Conservation (phyloP, 1,139 yeast species). For the Magnusiomyces fungicola region DNA sequence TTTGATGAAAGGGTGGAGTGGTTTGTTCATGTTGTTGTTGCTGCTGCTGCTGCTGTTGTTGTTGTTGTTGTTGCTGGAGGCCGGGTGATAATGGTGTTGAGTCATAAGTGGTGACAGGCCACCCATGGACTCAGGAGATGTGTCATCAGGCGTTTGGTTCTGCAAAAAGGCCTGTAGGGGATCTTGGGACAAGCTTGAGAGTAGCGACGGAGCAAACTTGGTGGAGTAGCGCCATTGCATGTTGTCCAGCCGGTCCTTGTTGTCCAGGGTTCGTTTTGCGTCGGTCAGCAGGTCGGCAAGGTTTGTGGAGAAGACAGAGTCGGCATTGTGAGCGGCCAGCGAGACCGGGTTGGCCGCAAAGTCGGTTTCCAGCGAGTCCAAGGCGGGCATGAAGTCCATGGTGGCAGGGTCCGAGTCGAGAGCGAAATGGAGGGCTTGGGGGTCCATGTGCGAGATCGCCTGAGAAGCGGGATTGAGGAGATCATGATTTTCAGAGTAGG, state of each 20-base stretch:
- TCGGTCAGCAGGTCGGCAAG: constrained; percentile 22
- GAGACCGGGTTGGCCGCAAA: too few species aligned
- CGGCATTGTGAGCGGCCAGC: too few species aligned
- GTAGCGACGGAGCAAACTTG: background rate
- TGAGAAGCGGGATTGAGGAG: too few species aligned
- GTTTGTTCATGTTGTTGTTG: constrained; percentile 1
- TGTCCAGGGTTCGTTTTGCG: constrained; percentile 21
- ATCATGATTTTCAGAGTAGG: too few species aligned
- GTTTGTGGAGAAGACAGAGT: constrained; percentile 22
- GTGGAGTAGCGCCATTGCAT: constrained; percentile 13
- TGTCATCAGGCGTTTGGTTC: constrained; percentile 8
- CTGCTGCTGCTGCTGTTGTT: background rate
- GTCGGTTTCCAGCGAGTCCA: too few species aligned
- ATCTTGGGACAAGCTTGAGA: background rate
- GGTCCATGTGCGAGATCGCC: too few species aligned
- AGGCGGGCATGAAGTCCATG: too few species aligned
- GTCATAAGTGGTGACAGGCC: constrained; percentile 2
- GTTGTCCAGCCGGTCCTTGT: constrained; percentile 22
- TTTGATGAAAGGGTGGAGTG: background rate
- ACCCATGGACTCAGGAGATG: constrained; percentile 9
- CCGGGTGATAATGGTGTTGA: background rate
- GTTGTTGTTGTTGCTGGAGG: background rate
- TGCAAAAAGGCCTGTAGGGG: too few species aligned
- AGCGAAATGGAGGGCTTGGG: too few species aligned
- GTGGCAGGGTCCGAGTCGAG: too few species aligned